Percentiles rank a stretch among this genome's conserved stretches.
phyloP scores from a whole-genome alignment of 352 stramenopile species.

The Phytophthora meadii region DNA sequence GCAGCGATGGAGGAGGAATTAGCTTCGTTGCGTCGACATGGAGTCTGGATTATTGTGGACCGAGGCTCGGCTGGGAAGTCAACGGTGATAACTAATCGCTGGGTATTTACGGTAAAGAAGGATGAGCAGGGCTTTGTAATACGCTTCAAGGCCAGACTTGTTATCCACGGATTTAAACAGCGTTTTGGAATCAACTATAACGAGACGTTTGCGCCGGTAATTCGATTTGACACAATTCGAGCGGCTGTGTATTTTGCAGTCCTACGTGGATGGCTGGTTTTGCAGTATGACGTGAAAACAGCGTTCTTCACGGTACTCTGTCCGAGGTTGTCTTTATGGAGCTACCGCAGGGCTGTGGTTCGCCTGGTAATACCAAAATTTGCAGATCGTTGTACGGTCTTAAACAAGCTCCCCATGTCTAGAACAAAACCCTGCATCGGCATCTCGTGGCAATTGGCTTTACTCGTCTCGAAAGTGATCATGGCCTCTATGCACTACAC shows the following conservation, averaged over 20 bases:
- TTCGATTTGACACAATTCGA: not conserved
- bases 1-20: not conserved
- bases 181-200: slow-evolving; percentile 1
- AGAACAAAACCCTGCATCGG: not conserved
- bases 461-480: slow-evolving; percentile 1
- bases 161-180: slow-evolving; percentile 5
- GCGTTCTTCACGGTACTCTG: not conserved
- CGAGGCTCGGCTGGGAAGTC: not conserved
- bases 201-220: not conserved
- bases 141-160: not conserved
- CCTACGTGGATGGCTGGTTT: not conserved
- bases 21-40: not conserved
- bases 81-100: not conserved
- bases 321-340: not conserved
- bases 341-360: not conserved
- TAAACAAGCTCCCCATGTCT: not conserved
- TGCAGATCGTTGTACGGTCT: not conserved
- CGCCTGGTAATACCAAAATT: not conserved
- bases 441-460: slow-evolving; percentile 5
- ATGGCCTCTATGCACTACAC: not conserved
- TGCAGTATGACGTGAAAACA: slow-evolving; percentile 2
- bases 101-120: not conserved
- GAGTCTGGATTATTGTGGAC: not conserved
- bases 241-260: not conserved
- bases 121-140: not conserved